Conservation (phyloP, 1,139 yeast genomes). For the Yamadazyma spencermartinsiae region DNA sequence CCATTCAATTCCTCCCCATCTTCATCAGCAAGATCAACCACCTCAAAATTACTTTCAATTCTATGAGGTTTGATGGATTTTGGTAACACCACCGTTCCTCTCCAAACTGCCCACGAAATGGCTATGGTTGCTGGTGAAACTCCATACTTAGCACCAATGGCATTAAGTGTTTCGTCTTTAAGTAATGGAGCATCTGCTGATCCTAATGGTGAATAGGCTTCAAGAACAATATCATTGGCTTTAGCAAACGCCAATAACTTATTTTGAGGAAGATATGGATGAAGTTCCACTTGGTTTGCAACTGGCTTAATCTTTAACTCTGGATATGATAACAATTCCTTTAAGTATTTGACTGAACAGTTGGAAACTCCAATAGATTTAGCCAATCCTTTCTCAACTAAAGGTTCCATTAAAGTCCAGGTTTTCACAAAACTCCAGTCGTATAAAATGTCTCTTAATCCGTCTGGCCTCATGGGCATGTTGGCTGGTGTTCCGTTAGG, state of each 20-base stretch:
- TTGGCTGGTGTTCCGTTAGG: conserved; percentile 31
- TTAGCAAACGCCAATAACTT: conserved; percentile 58
- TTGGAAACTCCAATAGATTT: conserved; percentile 81
- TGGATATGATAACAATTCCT: conserved; percentile 51
- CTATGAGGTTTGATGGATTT: conserved; percentile 66
- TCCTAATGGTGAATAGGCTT: conserved; percentile 84
- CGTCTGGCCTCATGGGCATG: conserved; percentile 30
- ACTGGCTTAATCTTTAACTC: conserved; percentile 59
- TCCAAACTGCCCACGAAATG: conserved; percentile 70
- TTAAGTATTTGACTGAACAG: conserved; percentile 52
- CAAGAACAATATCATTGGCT: conserved; percentile 55
- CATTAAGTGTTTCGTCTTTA: conserved; percentile 45
- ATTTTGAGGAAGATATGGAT: conserved; percentile 72
- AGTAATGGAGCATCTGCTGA: conserved; percentile 66
- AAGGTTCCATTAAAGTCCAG: conserved; percentile 63
- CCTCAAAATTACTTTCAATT: conserved; percentile 56
- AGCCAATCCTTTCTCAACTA: conserved; percentile 53
- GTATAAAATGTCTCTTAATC: conserved; percentile 26
- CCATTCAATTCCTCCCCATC: conserved; percentile 53
- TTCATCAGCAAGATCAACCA: conserved; percentile 50
- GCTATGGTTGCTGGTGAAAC: conserved; percentile 62
- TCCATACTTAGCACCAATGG: conserved; percentile 56
- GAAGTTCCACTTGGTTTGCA: conserved; percentile 72
- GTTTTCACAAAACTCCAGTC: conserved; percentile 61
- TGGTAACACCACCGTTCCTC: conserved; percentile 72